A percentile compares a stretch with the other conserved stretches of the same genome.
These are phyloP conservation scores for Phytophthora foliorum DNA, from an alignment of 352 stramenopile species.

Conservation along the genomic window DNA sequence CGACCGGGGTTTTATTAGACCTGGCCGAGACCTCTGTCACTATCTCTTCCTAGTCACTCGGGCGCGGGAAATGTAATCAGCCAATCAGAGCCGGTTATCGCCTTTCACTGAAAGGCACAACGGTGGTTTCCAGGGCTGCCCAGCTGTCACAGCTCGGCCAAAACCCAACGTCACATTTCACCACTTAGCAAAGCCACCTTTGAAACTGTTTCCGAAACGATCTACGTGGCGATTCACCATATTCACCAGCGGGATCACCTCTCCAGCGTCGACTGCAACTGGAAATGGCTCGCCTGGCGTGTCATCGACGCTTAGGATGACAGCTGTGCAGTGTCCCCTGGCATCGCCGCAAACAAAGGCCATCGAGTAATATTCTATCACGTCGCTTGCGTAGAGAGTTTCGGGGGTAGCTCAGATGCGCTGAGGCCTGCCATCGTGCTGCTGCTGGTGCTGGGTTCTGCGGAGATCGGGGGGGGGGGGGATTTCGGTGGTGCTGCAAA, in stretches of 20 bases:
- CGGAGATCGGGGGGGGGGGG: no score
- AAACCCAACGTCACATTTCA: no score
- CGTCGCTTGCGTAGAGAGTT: not conserved
- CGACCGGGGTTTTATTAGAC: no score
- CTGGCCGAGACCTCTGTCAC: no score
- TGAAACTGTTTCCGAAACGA: not conserved
- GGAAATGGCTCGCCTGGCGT: not conserved
- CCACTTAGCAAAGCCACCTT: not conserved
- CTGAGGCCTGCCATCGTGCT: not conserved
- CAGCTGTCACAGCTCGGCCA: no score
- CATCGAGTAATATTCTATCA: not conserved
- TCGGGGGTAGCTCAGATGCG: not conserved
- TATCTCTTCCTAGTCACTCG: no score
- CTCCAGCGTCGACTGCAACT: not conserved
- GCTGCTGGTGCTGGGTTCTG: no score
- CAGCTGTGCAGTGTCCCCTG: not conserved
- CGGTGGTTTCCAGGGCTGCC: no score
- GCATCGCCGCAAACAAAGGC: not conserved
- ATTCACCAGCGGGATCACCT: not conserved
- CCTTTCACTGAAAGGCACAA: no score
- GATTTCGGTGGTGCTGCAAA: no score
- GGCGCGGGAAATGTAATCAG: no score
- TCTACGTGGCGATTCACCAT: not conserved
- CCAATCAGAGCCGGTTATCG: no score
- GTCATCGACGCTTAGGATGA: not conserved